Evolutionary conservation across 208 protist genomes (phyloP).

Genomic region (Crithidia brevicula): DNA sequence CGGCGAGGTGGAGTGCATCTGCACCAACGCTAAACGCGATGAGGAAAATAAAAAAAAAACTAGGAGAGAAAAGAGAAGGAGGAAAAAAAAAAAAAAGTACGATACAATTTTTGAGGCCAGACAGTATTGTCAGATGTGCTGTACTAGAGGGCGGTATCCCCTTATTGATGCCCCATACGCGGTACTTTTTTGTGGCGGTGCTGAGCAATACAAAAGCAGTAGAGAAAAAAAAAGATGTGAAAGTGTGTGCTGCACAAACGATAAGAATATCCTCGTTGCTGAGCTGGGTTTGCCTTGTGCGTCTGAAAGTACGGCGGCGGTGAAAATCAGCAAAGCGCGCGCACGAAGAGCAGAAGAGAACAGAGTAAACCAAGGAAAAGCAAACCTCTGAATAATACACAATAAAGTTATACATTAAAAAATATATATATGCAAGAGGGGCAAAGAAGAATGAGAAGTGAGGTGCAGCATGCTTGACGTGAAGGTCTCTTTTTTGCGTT

Average conservation of each 20-base stretch:
- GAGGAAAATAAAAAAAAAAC: not conserved
- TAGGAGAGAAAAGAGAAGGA: not conserved
- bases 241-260: too few relatives aligned
- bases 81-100: not conserved
- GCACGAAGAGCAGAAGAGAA: too few relatives aligned
- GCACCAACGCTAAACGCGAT: not conserved
- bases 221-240: constrained; percentile 5
- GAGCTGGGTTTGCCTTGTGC: too few relatives aligned
- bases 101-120: too few relatives aligned
- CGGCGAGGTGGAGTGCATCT: not conserved
- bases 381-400: constrained; percentile 18
- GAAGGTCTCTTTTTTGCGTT: not conserved
- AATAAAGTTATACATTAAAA: not conserved
- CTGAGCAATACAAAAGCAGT: not conserved
- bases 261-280: too few relatives aligned
- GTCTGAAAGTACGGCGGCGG: too few relatives aligned
- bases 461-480: not conserved
- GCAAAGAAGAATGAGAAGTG: not conserved
- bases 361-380: constrained; percentile 11
- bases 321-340: too few relatives aligned
- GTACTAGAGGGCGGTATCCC: too few relatives aligned
- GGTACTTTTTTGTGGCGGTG: not conserved
- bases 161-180: too few relatives aligned
- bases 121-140: too few relatives aligned
- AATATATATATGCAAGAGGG: not conserved